Evolutionary conservation across 2,329 filamentous ascomycete genomes (phyloP), one percentile per base, ranked within the genome.

Genomic region (Penicillium sp.): DNA sequence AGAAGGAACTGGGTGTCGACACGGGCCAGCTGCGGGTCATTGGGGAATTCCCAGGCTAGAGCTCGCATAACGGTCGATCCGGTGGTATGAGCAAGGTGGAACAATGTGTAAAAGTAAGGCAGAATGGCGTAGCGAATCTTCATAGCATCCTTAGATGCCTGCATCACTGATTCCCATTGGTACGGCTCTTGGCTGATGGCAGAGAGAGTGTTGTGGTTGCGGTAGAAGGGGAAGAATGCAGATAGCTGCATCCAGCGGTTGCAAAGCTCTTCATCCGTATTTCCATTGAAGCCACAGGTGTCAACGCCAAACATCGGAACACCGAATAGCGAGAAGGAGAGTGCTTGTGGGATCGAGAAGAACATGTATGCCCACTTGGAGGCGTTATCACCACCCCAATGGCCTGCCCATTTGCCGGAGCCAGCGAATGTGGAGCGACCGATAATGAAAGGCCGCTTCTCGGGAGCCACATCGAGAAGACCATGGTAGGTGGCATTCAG

Each of bases 351-450:
- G 61, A 94, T 94, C 9, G 85, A 86, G 68, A 88, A 86, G 70
- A 82, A 88, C 83, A 92, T 88, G 67, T 85, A 88, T 0, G 81
- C 79, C 84, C 87, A 93, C 12, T 83, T 80, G 3, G 85, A 87
- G 15, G 77, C 74, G 64, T 91, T 92, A 68, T 93, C 86, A 27
- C 87, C 89, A 24, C 89, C 89, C 90, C 90, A 95, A 70, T 94
- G 90, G 1, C 89, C 90, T 1, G 89, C 86, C 75, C 82, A 88
- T 67, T 84, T 84, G 1, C 91, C 90, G 0, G 84, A 84, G 3
- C 90, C 90, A 8, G 89, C 81, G 64, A 93, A 94, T 1, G 90
- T 94, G 32, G 87, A 90, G 13, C 91, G 85, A 0, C 88, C 89
- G 63, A 96, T 91, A 65, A 96, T 88, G 72, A 95, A 90, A 0